These are phyloP conservation scores for Mangifera indica DNA, from an alignment of 345 rosid species.

Conservation along the genomic window DNA sequence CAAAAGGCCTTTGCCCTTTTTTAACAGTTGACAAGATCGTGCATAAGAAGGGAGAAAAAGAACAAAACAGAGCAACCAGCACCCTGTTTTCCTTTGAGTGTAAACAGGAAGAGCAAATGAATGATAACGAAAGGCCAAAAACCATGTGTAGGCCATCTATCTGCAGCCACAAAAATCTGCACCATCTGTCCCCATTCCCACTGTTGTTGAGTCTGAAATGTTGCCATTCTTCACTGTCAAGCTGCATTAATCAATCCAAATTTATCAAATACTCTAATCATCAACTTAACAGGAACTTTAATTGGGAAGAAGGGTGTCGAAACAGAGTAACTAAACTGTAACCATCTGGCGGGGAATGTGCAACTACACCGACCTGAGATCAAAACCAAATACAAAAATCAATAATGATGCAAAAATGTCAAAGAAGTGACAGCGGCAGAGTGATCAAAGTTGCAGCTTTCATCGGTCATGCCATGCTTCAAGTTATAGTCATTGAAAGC, in stretches of 20 bases:
- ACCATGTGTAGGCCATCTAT: slow-evolving; percentile 29
- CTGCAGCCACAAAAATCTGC: slow-evolving; percentile 49
- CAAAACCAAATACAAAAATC: not conserved
- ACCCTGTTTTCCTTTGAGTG: not conserved
- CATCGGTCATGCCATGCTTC: slow-evolving; percentile 68
- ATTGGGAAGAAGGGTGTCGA: too few relatives aligned
- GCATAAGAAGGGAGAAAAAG: too few relatives aligned
- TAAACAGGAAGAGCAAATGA: slow-evolving; percentile 16
- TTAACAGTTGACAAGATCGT: not conserved
- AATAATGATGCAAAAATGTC: too few relatives aligned
- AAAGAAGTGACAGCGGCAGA: slow-evolving; percentile 73
- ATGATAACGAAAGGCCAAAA: slow-evolving; percentile 21
- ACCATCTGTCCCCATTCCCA: slow-evolving; percentile 40
- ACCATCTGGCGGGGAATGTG: slow-evolving; percentile 62
- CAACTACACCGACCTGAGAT: slow-evolving; percentile 69
- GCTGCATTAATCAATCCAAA: slow-evolving; percentile 41
- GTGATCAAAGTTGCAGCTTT: slow-evolving; percentile 63
- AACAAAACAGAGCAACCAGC: not conserved
- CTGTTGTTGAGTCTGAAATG: slow-evolving; percentile 34
- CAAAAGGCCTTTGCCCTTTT: slow-evolving; percentile 7
- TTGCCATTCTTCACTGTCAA: slow-evolving; percentile 45
- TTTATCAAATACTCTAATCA: too few relatives aligned
- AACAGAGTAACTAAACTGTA: too few relatives aligned
- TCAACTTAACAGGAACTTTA: not conserved
- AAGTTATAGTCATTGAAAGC: slow-evolving; percentile 75